Base-by-base conservation (phyloP, 2,329 filamentous ascomycete species). In the Claviceps sp. region DNA sequence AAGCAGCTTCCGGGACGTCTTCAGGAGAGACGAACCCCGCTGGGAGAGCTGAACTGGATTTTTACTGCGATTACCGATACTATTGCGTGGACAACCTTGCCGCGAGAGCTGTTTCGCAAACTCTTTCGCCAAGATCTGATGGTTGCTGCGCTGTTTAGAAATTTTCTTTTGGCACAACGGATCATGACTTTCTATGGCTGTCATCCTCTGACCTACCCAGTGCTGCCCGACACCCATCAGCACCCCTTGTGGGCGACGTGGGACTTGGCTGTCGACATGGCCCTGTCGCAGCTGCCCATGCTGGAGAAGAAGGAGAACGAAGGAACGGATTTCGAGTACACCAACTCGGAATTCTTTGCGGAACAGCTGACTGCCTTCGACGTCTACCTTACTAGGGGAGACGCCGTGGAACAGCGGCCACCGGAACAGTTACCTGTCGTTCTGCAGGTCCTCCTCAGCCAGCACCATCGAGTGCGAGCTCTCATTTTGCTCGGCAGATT, bases 41-140 rank as follows among this genome's bases (percentile, higher is more conserved):
- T 98, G 37, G 93, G 93, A 55, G 93, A 98, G 69, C 74, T 98
- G 14, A 98, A 98, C 63, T 98, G 93, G 93, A 98, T 98, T 38
- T 97, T 98, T 64, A 98, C 93, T 0, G 93, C 93, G 51, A 97
- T 98, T 57, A 98, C 93, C 0, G 93, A 98, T 65, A 97, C 91
- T 1, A 98, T 98, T 61, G 93, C 93, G 0, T 98, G 93, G 93
- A 97, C 95, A 36, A 94, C 88, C 5, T 72, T 98, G 4, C 88
- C 90, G 3, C 85, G 91, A 45, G 81, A 89, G 20, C 72, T 96
- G 11, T 98, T 98, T 70, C 90, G 95, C 68, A 95, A 95, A 67
- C 87, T 97, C 54, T 98, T 98, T 68, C 76, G 93, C 43, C 93
- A 98, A 66, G 93, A 98, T 66, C 76, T 98, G 13, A 97, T 98